These are phyloP conservation scores for Tetrapisispora taiwanensis DNA, from an alignment of 805 yeast species.

Conservation along the genomic window DNA sequence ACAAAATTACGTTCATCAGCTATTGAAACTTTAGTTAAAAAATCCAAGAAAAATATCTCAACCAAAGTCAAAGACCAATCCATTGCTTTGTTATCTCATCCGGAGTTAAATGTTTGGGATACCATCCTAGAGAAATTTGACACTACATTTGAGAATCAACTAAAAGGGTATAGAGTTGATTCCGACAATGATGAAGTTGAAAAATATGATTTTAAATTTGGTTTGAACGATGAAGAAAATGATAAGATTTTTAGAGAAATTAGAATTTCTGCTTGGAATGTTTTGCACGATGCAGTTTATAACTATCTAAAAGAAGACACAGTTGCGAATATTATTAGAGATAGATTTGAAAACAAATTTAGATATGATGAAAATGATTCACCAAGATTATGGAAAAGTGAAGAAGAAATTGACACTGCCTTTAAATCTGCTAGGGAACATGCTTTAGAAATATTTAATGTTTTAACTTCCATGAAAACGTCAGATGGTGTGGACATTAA, in stretches of 20 bases:
- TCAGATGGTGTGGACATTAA: conserved; percentile 44
- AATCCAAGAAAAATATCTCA: conserved; percentile 38
- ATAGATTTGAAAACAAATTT: conserved; percentile 72
- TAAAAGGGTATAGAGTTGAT: conserved; percentile 24
- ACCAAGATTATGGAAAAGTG: conserved; percentile 72
- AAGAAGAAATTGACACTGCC: conserved; percentile 58
- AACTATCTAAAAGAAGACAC: conserved; percentile 59
- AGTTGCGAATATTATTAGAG: conserved; percentile 56
- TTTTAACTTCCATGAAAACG: conserved; percentile 45
- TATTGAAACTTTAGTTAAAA: conserved; percentile 33
- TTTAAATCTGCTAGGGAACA: conserved; percentile 54
- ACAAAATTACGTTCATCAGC: conserved; percentile 33
- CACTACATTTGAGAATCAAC: conserved; percentile 20
- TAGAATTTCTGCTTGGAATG: conserved; percentile 52
- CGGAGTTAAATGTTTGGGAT: conserved; percentile 54
- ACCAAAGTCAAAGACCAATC: conserved; percentile 42
- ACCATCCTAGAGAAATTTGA: conserved; percentile 38
- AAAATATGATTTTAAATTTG: conserved; percentile 55
- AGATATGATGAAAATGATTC: conserved; percentile 73
- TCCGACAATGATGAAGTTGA: conserved; percentile 32
- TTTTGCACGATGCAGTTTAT: conserved; percentile 47
- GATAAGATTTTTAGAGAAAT: conserved; percentile 34
- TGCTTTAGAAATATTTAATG: conserved; percentile 50
- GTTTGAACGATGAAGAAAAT: conserved; percentile 39
- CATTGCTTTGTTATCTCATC: conserved; percentile 38